Base-by-base conservation (phyloP, 495 filamentous ascomycete genomes). In the Podospora sp. region DNA sequence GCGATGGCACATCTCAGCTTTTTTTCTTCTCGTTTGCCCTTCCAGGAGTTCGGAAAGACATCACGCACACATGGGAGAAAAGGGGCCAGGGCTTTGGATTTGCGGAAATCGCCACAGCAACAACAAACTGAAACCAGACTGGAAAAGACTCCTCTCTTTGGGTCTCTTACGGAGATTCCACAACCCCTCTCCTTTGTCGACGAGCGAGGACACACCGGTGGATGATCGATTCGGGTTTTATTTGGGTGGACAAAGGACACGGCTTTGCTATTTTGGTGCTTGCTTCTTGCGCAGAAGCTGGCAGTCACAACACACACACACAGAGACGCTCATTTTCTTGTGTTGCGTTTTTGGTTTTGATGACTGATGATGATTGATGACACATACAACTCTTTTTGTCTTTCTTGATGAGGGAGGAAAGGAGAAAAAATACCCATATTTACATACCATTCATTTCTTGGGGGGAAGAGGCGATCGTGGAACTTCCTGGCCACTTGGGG, bases 281-380 rank as follows among this genome's bases (percentile, higher is more conserved):
- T 57, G 53, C 53, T 57, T 57, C 53, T 57, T 46, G 53, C 53
- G 53, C 53, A 57, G 21, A 57, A 57, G 53, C 53, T 25, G 29
- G 50, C 49, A 52, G 50, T 68, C 60, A 63, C 9, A 9, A 21
- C 51, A n/a, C n/a, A n/a, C 14, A 21, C 24, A 24, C 51, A 53
- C 51, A 18, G 7, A 57, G 20, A 57, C 53, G 22, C 53, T 24
- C 53, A 57, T 25, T 24, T 22, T 27, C 12, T 57, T 57, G 22
- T 6, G 22, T 57, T 36, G 61, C 27, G 25, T 25, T 40, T 57
- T 52, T 46, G n/a, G 4, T 46, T 46, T n/a, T 66, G 50, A 68
- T 68, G 66, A 68, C 60, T 63, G 66, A 68, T 63, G 66, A 68
- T 67, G 65, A 68, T 58, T 46, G 40, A 46, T 46, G 40, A 46